These are phyloP conservation scores for Microdochium nivale DNA, from an alignment of 2,329 filamentous ascomycete species.

Conservation along the genomic window DNA sequence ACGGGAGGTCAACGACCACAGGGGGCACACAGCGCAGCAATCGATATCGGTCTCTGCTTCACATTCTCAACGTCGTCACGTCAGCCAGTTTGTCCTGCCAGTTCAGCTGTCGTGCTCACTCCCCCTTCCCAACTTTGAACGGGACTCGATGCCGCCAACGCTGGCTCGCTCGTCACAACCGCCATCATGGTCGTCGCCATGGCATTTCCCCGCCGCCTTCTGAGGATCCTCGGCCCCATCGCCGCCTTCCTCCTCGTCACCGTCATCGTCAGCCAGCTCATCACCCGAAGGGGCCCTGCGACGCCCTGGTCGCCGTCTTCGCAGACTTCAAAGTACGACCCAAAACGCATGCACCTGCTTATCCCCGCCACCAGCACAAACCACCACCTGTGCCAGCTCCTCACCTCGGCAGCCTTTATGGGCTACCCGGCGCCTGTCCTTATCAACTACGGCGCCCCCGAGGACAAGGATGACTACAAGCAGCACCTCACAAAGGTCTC, in stretches of 20 bases:
- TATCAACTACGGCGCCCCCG: slow-evolving; percentile 2
- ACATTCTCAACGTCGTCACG: not conserved
- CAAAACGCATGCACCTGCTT: slow-evolving; percentile 2
- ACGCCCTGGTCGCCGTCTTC: not conserved
- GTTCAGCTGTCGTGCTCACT: not conserved
- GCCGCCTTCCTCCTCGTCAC: slow-evolving; percentile 1
- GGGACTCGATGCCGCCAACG: not conserved
- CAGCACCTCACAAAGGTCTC: slow-evolving; percentile 3
- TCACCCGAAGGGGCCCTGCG: not conserved
- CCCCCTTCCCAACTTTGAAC: not conserved
- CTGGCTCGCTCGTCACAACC: not conserved
- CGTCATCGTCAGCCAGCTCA: slow-evolving; percentile 1
- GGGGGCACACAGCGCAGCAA: too few relatives aligned
- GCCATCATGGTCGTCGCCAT: slow-evolving; percentile 1
- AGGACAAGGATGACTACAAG: slow-evolving; percentile 2
- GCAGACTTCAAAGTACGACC: not conserved
- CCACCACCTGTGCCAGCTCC: slow-evolving; percentile 4
- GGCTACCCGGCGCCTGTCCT: slow-evolving; percentile 3
- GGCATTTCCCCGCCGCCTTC: slow-evolving; percentile 1
- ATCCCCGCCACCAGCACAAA: slow-evolving; percentile 4
- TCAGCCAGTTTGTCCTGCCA: not conserved
- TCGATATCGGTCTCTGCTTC: too few relatives aligned
- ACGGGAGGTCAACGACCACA: too few relatives aligned
- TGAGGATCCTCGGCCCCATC: slow-evolving; percentile 1
- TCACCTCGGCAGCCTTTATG: slow-evolving; percentile 1